A percentile compares a stretch with the other conserved stretches of the same genome.
These are phyloP conservation scores for Stephania yunnanensis DNA, from an alignment of 164 flowering plant genomes.

Conservation along the genomic window DNA sequence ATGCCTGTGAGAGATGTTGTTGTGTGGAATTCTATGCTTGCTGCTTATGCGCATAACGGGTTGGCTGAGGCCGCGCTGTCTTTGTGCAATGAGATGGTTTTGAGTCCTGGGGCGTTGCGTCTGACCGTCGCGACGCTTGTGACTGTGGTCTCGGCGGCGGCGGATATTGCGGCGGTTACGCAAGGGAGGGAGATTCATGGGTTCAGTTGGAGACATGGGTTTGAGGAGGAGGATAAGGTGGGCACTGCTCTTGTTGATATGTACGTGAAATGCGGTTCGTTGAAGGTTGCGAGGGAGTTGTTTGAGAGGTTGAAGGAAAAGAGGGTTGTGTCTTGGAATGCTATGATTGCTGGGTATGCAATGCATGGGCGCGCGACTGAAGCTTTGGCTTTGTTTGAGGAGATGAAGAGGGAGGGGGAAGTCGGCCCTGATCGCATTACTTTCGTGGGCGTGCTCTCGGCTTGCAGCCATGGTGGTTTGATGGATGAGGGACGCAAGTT, in stretches of 20 bases:
- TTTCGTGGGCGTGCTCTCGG: slow-evolving; percentile 11
- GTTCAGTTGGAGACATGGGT: slow-evolving; percentile 10
- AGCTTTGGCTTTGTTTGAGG: slow-evolving; percentile 11
- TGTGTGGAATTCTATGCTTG: slow-evolving; percentile 15
- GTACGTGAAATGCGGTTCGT: slow-evolving; percentile 11
- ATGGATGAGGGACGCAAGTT: slow-evolving; percentile 5
- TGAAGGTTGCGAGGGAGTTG: slow-evolving; percentile 6
- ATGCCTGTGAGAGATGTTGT: slow-evolving; percentile 12
- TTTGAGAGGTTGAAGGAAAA: slow-evolving; percentile 9
- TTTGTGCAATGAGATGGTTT: slow-evolving; percentile 7
- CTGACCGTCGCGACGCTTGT: slow-evolving; percentile 7
- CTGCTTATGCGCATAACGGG: slow-evolving; percentile 14
- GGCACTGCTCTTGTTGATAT: slow-evolving; percentile 13
- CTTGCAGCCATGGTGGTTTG: slow-evolving; percentile 12
- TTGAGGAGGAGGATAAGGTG: slow-evolving; percentile 13
- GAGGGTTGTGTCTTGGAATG: slow-evolving; percentile 13
- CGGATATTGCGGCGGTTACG: slow-evolving; percentile 9
- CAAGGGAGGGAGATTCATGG: slow-evolving; percentile 14
- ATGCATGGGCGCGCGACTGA: slow-evolving; percentile 15
- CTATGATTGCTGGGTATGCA: slow-evolving; percentile 14
- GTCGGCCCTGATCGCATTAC: slow-evolving; percentile 5
- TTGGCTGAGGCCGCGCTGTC: slow-evolving; percentile 4
- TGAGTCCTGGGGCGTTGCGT: background rate
- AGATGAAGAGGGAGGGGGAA: slow-evolving; percentile 6
- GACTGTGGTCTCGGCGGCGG: slow-evolving; percentile 11